Base-by-base conservation (phyloP, 148 eudicot species). In the Chenopodium berlandieri region DNA sequence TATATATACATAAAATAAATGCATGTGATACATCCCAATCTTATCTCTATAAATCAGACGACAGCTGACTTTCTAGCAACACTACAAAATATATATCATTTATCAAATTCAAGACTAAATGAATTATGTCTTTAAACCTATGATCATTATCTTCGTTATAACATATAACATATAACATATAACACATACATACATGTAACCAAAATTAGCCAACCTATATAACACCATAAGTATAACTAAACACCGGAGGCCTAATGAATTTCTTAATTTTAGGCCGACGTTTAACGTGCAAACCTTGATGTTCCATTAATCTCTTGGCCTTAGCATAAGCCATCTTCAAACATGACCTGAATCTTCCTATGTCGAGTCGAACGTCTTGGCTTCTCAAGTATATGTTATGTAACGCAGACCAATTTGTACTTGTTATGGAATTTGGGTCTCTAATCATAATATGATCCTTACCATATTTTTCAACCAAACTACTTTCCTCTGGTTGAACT, bases 281-380 rank as follows among this genome's bases (percentile, higher is more conserved):
- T n/a, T 64, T 27, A 2, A 85, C 84, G 71, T 64, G 84, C 20
- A 81, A 82, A n/a, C 87, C 86, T 78, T 86, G 84, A 7, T 79
- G 76, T 69, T 81, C 73, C 89, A 89, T 86, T 50, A 79, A 69
- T 58, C 47, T 77, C 84, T 79, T 89, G 48, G 89, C 91, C 82
- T 81, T 89, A 30, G 73, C 67, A 40, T 86, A 86, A 58, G 86
- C 88, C 64, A 27, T 79, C 76, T 68, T 86, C 76, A 89, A 68
- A 54, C 75, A 81, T 71, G 83, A 85, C 81, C 83, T 83, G 65
- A 89, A 89, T 79, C 89, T 85, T 50, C 60, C 47, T 32, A 86
- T 60, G 60, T 89, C 81, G 2, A 86, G 34, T 64, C 69, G 83
- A 63, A 89, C 87, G 75, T 89, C 85, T 81, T 89, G 91, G 66